These are phyloP conservation scores for Aspergillus asperescens DNA, from an alignment of 495 filamentous ascomycete species.

Conservation along the genomic window DNA sequence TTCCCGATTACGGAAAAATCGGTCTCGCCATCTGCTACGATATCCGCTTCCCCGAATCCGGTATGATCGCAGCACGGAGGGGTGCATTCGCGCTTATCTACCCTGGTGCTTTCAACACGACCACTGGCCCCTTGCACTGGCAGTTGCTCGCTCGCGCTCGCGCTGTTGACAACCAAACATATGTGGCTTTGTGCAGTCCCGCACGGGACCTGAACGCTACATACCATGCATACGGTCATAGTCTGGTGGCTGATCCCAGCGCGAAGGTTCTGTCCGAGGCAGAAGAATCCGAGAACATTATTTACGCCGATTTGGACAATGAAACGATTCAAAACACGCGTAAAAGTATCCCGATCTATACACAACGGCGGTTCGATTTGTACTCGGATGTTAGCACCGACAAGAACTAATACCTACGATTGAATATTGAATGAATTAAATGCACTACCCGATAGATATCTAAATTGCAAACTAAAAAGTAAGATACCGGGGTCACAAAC, in stretches of 20 bases:
- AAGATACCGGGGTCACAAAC: no score
- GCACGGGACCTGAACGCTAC: slow-evolving; percentile 69
- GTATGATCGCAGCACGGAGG: slow-evolving; percentile 80
- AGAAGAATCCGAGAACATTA: slow-evolving; percentile 67
- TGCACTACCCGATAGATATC: not conserved
- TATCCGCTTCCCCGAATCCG: slow-evolving; percentile 90
- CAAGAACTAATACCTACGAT: slow-evolving; percentile 3
- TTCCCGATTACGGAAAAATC: slow-evolving; percentile 80
- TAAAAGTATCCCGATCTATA: slow-evolving; percentile 76
- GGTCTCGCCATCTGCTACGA: slow-evolving; percentile 95
- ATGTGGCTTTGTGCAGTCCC: slow-evolving; percentile 88
- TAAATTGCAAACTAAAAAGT: not conserved
- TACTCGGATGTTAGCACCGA: slow-evolving; percentile 77
- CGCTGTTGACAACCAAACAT: slow-evolving; percentile 92
- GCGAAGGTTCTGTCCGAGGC: slow-evolving; percentile 70
- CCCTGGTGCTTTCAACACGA: slow-evolving; percentile 92
- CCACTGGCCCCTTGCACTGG: slow-evolving; percentile 92
- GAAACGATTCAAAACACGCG: slow-evolving; percentile 70
- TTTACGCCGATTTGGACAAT: slow-evolving; percentile 68
- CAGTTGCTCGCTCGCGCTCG: slow-evolving; percentile 72
- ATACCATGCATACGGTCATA: slow-evolving; percentile 93
- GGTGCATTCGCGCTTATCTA: slow-evolving; percentile 82
- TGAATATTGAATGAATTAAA: not conserved
- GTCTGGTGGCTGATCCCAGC: slow-evolving; percentile 83
- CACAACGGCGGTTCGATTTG: slow-evolving; percentile 89